phyloP scores from a whole-genome alignment of 2,329 filamentous ascomycete species.

The Penicillium sp. region DNA sequence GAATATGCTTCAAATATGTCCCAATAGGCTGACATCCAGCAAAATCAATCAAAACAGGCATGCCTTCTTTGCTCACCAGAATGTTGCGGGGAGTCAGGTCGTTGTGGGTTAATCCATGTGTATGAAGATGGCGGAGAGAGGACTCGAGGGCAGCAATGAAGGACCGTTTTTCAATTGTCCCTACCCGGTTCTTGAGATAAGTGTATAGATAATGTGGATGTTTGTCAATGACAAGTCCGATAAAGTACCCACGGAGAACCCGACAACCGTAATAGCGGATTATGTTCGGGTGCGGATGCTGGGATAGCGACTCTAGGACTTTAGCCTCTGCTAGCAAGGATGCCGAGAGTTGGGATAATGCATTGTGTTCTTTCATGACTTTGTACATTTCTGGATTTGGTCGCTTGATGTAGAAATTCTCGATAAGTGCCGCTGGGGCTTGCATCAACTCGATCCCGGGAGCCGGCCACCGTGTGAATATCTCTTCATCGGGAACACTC shows the following conservation, averaged over 20 bases:
- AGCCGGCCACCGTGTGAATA: background rate
- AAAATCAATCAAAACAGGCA: constrained; percentile 30
- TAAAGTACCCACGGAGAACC: constrained; percentile 17
- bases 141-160: constrained; percentile 22
- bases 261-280: constrained; percentile 23
- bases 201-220: constrained; percentile 4
- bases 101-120: constrained; percentile 30
- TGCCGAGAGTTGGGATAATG: background rate
- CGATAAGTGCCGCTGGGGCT: background rate
- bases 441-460: background rate
- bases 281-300: constrained; percentile 30
- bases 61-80: constrained; percentile 21
- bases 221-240: constrained; percentile 21
- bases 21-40: constrained; percentile 23
- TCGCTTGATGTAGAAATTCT: background rate
- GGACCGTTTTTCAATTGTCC: background rate
- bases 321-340: constrained; percentile 8
- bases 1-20: constrained; percentile 48
- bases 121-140: constrained; percentile 26
- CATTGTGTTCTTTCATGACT: background rate
- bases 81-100: constrained; percentile 31
- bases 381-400: background rate
- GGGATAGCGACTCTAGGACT: constrained; percentile 16
- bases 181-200: background rate
- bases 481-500: background rate